Base-by-base conservation (phyloP, 2,329 filamentous ascomycete genomes). In the Penicillium sp. region DNA sequence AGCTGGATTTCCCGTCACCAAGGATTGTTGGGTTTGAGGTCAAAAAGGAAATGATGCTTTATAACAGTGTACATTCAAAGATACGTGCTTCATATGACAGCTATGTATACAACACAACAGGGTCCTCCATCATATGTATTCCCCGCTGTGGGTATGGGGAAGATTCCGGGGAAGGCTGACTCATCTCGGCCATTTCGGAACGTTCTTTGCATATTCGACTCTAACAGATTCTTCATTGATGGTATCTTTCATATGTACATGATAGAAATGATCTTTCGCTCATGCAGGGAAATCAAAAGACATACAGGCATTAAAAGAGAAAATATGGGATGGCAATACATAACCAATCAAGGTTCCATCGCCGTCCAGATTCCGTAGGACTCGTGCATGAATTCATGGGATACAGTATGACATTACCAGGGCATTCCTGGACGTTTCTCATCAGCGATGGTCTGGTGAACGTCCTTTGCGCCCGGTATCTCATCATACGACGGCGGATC, bases 401-500 rank as follows among this genome's bases (percentile, higher is more conserved):
- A 20, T 34, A 34, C 18, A 9, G 5, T 18, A 18, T 34, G 14
- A 16, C 14, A 9, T 11, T 34, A 9, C 16, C 31, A 18, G 14
- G 16, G 16, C 10, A 8, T 4, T 11, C 13, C 26, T 10, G 10
- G 9, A 27, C 26, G 9, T 4, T 34, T 34, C 7, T 16, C 14
- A 34, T 34, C 31, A 10, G 11, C 8, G 14, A 6, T 34, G 31
- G 31, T 5, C 31, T 34, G 10, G 11, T 14, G 4, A 9, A 18
- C 1, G 16, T 34, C 31, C 9, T 34, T 34, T 18, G 16, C 10
- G 14, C 16, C 31, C 11, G 29, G 22, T n/a, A 50, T 48, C 38
- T 62, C 60, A 37, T 61, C 50, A 37, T 68, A 67, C 18, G 60
- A 46, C 8, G 63, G 63, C 18, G 60, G 61, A 6, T 60, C 56